These are phyloP conservation scores for Tetrahymena borealis DNA, from an alignment of 73 alveolate genomes.

Conservation along the genomic window DNA sequence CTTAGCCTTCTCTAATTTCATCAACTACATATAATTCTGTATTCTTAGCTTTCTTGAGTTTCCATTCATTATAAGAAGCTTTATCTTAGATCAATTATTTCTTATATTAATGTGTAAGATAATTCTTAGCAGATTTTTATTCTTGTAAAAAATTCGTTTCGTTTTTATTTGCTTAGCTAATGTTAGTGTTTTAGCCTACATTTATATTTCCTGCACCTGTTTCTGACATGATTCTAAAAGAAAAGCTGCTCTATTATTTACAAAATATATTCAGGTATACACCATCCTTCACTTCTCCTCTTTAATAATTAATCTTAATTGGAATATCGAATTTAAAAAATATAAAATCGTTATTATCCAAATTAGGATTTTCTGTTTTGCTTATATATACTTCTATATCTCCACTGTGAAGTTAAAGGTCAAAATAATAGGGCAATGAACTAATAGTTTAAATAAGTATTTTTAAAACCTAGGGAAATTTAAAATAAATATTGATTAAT, in stretches of 20 bases:
- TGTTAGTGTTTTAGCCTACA: not conserved
- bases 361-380: not conserved
- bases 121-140: no score
- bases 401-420: not conserved
- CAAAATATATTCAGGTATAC: not conserved
- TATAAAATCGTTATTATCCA: not conserved
- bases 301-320: not conserved
- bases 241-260: not conserved
- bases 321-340: not conserved
- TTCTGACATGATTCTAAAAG: not conserved
- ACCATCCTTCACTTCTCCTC: not conserved
- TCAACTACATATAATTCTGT: not conserved
- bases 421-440: not conserved
- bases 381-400: not conserved
- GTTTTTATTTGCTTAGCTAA: not conserved
- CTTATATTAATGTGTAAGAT: not conserved
- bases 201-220: not conserved
- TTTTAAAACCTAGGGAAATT: no score
- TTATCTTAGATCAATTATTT: not conserved
- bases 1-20: not conserved
- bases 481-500: not conserved
- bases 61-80: not conserved
- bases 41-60: not conserved
- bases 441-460: no score
- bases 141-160: not conserved